Conservation (phyloP, 768 basidiomycete genomes). For the Mycena haematopus region DNA sequence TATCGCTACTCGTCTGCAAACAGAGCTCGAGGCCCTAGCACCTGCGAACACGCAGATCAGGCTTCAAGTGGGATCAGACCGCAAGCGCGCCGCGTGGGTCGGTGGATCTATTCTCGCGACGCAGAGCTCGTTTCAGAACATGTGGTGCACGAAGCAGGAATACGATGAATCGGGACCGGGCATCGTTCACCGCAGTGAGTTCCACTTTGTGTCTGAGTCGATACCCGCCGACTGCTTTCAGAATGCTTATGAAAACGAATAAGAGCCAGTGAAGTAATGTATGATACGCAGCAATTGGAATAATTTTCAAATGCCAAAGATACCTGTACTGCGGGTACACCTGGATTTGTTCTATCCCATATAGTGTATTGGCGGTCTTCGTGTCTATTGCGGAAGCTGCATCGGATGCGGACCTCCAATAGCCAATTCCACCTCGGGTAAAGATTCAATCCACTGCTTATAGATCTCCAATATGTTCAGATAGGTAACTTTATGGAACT, state of each 20-base stretch:
- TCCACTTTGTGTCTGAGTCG: background rate
- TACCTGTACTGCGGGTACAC: no score
- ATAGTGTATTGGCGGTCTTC: no score
- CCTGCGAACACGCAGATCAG: conserved; percentile 69
- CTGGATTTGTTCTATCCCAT: no score
- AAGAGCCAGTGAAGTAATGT: no score
- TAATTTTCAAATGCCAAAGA: no score
- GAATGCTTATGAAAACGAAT: background rate
- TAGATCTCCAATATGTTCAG: no score
- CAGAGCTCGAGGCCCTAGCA: conserved; percentile 68
- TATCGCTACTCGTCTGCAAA: conserved; percentile 59
- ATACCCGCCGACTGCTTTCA: background rate
- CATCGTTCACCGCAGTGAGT: conserved; percentile 48
- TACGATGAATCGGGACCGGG: conserved; percentile 44
- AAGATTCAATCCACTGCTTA: no score
- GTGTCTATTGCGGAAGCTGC: no score
- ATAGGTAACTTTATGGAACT: no score
- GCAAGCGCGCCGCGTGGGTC: conserved; percentile 57
- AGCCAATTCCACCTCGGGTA: no score
- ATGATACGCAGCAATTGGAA: no score
- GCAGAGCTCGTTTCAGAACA: conserved; percentile 1
- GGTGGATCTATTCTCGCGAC: conserved; percentile 6
- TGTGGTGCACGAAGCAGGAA: conserved; percentile 16
- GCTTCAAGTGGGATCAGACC: conserved; percentile 69
- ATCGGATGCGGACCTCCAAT: no score